A percentile compares a stretch with the other conserved stretches of the same genome.
Evolutionary conservation across 495 filamentous ascomycete species (phyloP).

Genomic region (Penicillium diatomitis): DNA sequence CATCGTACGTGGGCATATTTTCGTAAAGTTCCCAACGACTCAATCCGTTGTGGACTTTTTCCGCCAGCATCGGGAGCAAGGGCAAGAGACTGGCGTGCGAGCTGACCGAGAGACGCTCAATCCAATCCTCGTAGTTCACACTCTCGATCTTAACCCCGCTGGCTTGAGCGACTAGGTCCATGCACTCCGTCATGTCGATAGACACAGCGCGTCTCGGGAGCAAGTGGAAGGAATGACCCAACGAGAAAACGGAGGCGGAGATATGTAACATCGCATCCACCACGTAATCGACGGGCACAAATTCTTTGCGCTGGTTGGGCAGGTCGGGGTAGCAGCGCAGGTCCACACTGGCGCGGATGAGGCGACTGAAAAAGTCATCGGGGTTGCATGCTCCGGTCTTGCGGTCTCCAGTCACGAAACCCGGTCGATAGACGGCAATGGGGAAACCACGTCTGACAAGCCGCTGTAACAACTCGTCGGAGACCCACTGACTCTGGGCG

Average conservation of each 20-base stretch:
- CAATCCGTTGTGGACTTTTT: conserved; percentile 6
- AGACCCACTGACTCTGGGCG: conserved; percentile 18
- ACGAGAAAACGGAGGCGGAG: conserved; percentile 1
- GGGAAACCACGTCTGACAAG: conserved; percentile 10
- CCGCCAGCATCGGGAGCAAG: conserved; percentile 11
- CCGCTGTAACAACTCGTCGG: conserved; percentile 11
- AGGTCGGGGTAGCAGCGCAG: conserved; percentile 10
- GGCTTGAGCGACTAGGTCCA: not conserved
- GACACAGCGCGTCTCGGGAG: conserved; percentile 4
- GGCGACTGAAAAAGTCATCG: conserved; percentile 14
- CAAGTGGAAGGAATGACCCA: conserved; percentile 9
- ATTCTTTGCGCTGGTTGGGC: conserved; percentile 12
- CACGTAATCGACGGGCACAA: conserved; percentile 13
- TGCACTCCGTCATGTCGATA: conserved; percentile 7
- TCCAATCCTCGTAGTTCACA: conserved; percentile 6
- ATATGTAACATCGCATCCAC: conserved; percentile 7
- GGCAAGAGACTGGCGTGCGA: conserved; percentile 4
- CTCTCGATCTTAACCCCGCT: not conserved
- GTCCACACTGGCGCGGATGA: conserved; percentile 5
- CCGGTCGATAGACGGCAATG: conserved; percentile 13
- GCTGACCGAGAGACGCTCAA: not conserved
- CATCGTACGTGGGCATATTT: conserved; percentile 12
- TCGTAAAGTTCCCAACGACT: conserved; percentile 17
- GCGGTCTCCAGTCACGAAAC: conserved; percentile 14
- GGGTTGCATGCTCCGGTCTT: conserved; percentile 10